Conservation (phyloP, 768 basidiomycete genomes). For the Suillus sp. region DNA sequence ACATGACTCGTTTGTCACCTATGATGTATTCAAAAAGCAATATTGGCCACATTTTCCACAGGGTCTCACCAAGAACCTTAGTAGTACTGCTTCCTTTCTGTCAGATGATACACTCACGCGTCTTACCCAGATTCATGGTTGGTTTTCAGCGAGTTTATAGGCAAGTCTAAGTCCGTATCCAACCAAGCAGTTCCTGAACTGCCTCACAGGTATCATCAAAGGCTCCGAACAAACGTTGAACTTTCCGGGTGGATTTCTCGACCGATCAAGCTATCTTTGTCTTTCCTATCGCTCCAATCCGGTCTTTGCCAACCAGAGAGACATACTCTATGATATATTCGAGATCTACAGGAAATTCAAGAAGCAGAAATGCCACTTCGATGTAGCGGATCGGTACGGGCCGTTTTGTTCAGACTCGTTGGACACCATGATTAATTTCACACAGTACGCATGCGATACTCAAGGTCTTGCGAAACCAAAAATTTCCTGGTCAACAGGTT, state of each 20-base stretch:
- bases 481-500: conserved; percentile 40
- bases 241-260: conserved; percentile 41
- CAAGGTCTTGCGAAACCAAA: conserved; percentile 25
- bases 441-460: conserved; percentile 55
- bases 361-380: conserved; percentile 42
- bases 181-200: neutral
- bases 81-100: conserved; percentile 34
- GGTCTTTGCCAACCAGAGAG: conserved; percentile 54
- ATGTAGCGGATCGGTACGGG: conserved; percentile 60
- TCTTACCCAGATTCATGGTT: conserved; percentile 52
- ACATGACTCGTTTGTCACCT: conserved; percentile 41
- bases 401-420: neutral
- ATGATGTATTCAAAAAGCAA: conserved; percentile 44
- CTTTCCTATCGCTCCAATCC: conserved; percentile 56
- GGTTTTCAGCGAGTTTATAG: conserved; percentile 68
- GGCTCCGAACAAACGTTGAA: conserved; percentile 59
- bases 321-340: conserved; percentile 54
- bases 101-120: conserved; percentile 2
- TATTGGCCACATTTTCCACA: conserved; percentile 68
- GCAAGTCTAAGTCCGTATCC: conserved; percentile 35
- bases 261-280: conserved; percentile 43
- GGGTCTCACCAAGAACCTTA: conserved; percentile 50
- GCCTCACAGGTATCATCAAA: conserved; percentile 53
- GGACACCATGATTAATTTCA: neutral
- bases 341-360: conserved; percentile 53